phyloP scores from a whole-genome alignment of 1,139 yeast genomes.

The Blastobotrys persicus region DNA sequence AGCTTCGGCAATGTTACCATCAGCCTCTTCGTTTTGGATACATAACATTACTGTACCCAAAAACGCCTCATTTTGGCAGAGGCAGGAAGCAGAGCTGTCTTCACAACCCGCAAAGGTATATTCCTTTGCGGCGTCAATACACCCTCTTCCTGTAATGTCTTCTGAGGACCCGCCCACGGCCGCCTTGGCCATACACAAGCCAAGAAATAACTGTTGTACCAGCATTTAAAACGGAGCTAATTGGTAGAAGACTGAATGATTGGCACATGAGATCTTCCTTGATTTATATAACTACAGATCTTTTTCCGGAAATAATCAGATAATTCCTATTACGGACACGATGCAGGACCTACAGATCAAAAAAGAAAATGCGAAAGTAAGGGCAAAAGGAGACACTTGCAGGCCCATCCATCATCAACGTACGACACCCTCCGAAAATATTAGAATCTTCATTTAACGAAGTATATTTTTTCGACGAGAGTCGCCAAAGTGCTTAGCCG shows the following conservation, averaged over 20 bases:
- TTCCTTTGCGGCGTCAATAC: neutral
- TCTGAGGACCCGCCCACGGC: neutral
- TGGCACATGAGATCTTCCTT: neutral
- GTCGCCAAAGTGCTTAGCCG: too few relatives aligned
- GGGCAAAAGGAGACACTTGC: neutral
- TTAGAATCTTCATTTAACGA: too few relatives aligned
- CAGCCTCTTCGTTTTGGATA: conserved; percentile 38
- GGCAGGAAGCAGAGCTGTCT: conserved; percentile 8
- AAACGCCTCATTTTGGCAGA: conserved; percentile 13
- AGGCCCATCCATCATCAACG: neutral
- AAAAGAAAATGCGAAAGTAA: neutral
- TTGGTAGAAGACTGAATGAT: neutral
- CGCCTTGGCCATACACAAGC: neutral
- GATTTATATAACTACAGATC: conserved; percentile 1
- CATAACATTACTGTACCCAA: conserved; percentile 14
- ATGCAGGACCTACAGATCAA: neutral
- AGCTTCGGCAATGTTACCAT: neutral
- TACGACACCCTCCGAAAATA: too few relatives aligned
- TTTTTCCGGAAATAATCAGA: conserved; percentile 2
- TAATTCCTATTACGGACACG: neutral
- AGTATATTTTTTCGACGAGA: too few relatives aligned
- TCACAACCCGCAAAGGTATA: conserved; percentile 1
- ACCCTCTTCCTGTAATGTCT: neutral
- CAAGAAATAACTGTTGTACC: neutral
- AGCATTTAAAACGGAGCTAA: neutral